These are phyloP conservation scores for Fusarium fujikuroi DNA, from an alignment of 2,329 filamentous ascomycete genomes.

Conservation along the genomic window DNA sequence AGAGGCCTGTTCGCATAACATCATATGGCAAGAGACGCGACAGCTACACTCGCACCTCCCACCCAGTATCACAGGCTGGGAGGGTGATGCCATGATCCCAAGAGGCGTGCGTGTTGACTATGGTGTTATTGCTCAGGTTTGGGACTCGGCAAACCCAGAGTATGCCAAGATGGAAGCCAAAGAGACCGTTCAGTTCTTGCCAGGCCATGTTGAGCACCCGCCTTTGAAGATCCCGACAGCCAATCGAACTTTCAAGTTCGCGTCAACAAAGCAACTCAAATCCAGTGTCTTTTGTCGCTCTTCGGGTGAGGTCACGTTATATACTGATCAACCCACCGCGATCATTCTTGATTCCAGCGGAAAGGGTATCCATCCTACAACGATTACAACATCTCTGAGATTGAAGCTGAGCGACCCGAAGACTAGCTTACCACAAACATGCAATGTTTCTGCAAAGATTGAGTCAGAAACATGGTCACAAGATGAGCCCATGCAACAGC, in stretches of 20 bases:
- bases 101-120: conserved; percentile 9
- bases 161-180: conserved; percentile 14
- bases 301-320: background rate
- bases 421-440: background rate
- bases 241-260: background rate
- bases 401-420: background rate
- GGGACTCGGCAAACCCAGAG: conserved; percentile 8
- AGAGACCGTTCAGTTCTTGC: conserved; percentile 14
- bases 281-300: conserved; percentile 10
- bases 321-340: background rate
- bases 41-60: conserved; percentile 7
- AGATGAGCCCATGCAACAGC: conserved; percentile 17
- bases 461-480: conserved; percentile 19
- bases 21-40: conserved; percentile 20
- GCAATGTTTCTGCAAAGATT: conserved; percentile 10
- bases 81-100: conserved; percentile 2
- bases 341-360: background rate
- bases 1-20: conserved; percentile 14
- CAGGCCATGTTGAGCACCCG: background rate
- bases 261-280: conserved; percentile 9
- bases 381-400: background rate
- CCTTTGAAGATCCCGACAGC: background rate
- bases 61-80: conserved; percentile 7
- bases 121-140: conserved; percentile 15
- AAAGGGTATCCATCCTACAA: background rate